Evolutionary conservation across 2,329 filamentous ascomycete genomes (phyloP), one percentile per base, ranked within the genome.

Genomic region (Cyclaneusma minus): DNA sequence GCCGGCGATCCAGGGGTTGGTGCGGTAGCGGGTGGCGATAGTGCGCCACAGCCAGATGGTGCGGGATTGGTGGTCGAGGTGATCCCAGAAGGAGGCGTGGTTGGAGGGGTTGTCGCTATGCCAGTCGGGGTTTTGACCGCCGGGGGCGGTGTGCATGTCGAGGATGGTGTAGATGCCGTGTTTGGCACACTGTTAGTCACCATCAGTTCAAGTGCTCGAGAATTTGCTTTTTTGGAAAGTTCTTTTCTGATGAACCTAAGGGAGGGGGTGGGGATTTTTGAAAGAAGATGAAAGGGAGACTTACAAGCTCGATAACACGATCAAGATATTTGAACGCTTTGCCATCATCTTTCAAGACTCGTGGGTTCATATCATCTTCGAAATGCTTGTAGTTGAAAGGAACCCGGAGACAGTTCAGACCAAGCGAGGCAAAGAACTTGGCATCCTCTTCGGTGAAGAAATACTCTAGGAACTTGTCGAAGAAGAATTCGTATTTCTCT

Each of bases 381-480:
- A 62, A 56, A 38, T 61, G 57, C 16, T 58, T 57, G 36, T 69
- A 68, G 40, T 70, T 70, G 46, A 71, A 67, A 0, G 66, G 64
- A 3, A 72, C 47, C 0, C 66, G 56, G 3, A 70, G 50, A 38
- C 62, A 69, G 40, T 69, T 70, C 16, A 70, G 44, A 0, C 61
- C 62, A 3, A 66, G 40, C 0, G 50, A 58, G 2, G 61, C 56
- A 35, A 66, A 65, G 44, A 65, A 69, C 14, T 56, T 54, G 8
- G 66, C 66, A 29, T 71, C 66, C 2, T 51, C 50, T 7, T 65
- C 62, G 3, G 59, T 61, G 45, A 69, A 70, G 52, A 68, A 69
- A 36, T 68, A 60, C 28, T 67, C 52, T 0, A 68, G 45, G 35
- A 59, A 60, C 31, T 55, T 55, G 33, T 68, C 61, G 36, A 70